These are phyloP conservation scores for Colletotrichum sp. DNA, from an alignment of 2,329 filamentous ascomycete species.

Conservation along the genomic window DNA sequence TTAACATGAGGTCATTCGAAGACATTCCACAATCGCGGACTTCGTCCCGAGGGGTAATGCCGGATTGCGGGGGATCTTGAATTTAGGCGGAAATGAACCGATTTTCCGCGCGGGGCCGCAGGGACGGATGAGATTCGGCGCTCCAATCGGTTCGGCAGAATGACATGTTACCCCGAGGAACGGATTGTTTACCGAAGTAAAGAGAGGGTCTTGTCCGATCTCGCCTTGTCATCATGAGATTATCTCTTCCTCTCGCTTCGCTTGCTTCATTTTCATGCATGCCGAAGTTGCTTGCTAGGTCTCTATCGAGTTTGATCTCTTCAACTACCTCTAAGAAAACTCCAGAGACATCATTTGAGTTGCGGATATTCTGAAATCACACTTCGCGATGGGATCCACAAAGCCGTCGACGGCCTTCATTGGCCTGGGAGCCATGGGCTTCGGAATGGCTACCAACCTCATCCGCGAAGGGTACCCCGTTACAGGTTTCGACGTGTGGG, in stretches of 20 bases:
- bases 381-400: background rate
- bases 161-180: background rate
- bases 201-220: background rate
- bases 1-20: background rate
- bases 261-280: background rate
- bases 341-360: background rate
- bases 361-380: background rate
- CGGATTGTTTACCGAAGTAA: background rate
- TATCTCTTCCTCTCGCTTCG: background rate
- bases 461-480: slow-evolving; percentile 70
- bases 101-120: background rate
- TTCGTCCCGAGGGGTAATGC: background rate
- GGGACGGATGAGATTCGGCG: background rate
- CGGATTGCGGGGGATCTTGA: background rate
- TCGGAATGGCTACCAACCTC: slow-evolving; percentile 79
- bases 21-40: background rate
- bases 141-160: background rate
- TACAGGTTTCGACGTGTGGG: slow-evolving; percentile 74
- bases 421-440: slow-evolving; percentile 81
- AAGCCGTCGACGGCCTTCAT: slow-evolving; percentile 53
- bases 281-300: background rate
- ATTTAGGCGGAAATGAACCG: background rate
- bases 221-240: background rate
- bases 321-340: background rate
- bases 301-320: accelerated